These are phyloP conservation scores for Barbarea vulgaris DNA, from an alignment of 345 rosid species.

Conservation along the genomic window DNA sequence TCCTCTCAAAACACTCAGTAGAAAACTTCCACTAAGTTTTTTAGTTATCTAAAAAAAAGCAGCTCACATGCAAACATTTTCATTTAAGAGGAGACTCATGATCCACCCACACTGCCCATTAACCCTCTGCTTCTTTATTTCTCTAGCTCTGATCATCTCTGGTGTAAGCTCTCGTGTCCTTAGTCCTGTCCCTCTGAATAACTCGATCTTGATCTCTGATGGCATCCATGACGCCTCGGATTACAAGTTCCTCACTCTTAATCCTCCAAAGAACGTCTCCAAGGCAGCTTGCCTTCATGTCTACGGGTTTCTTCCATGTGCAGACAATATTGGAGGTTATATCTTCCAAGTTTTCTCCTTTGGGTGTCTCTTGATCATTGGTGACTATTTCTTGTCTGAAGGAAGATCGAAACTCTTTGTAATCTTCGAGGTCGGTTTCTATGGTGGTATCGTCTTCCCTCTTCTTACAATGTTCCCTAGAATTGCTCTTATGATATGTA, in stretches of 20 bases:
- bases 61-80: constrained; percentile 33
- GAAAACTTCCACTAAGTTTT: neutral
- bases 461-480: constrained; percentile 44
- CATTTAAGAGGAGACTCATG: constrained; percentile 13
- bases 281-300: constrained; percentile 39
- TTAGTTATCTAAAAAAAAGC: neutral
- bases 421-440: constrained; percentile 40
- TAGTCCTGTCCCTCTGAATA: constrained; percentile 17
- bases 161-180: constrained; percentile 39
- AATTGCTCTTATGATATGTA: constrained; percentile 38
- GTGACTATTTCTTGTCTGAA: constrained; percentile 43
- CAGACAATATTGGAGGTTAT: constrained; percentile 42
- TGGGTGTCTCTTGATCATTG: constrained; percentile 40
- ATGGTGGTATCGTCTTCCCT: constrained; percentile 43
- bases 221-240: constrained; percentile 24
- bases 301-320: constrained; percentile 46
- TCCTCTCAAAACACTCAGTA: neutral
- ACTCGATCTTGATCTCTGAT: constrained; percentile 34
- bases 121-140: neutral
- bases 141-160: constrained; percentile 16
- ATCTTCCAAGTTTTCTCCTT: constrained; percentile 41
- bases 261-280: constrained; percentile 28
- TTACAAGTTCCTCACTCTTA: constrained; percentile 28
- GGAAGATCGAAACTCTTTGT: constrained; percentile 41
- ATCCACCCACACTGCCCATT: neutral